Base-by-base conservation (phyloP, 2,329 filamentous ascomycete genomes). In the Colletotrichum musicola region DNA sequence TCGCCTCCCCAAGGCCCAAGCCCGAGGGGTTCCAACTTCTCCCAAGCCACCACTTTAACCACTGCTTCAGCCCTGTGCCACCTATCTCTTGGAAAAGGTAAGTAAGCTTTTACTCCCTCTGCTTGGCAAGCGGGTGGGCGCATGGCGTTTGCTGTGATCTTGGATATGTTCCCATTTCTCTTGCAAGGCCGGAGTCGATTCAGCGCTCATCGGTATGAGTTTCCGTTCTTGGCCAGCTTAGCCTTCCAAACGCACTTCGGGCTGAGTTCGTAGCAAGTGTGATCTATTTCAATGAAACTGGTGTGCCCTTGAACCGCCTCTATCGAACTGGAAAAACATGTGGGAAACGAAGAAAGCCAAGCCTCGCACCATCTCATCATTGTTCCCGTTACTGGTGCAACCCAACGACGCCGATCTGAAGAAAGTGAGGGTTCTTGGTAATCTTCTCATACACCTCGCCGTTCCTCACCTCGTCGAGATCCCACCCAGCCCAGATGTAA, bases 401-500 rank as follows among this genome's bases (percentile, higher is more conserved):
- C 16, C 68, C 68, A 4, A 62, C 44, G 20, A 71, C 27, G 2
- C 69, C 69, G 4, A 71, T 51, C 46, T 51, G 57, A 5, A 76
- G 68, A 38, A 68, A 75, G 35, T 72, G 44, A 4, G 57, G 58
- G 27, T 75, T 62, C 10, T 58, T 61, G 4, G 68, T 58, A 22
- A 76, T 42, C 12, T 42, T 47, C 40, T 70, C 63, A 25, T 62
- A 49, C 12, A 69, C 61, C 1, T 61, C 54, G 1, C 72, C 72
- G 5, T 42, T 60, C n/a, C 55, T 70, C n/a, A 82, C 61, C 69
- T 83, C 80, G 20, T 80, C 74, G 1, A 82, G 75, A 70, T 84
- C 82, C 81, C 82, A 84, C n/a, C 76, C 76, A 6, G 77, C 74
- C 75, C 77, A 81, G 4, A 81, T 74, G 42, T 80, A 80, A 30